Percentiles rank a stretch among this genome's conserved stretches.
Conservation (phyloP, 192 early-diverging fungal species). For the Chytriomyces hyalinus region DNA sequence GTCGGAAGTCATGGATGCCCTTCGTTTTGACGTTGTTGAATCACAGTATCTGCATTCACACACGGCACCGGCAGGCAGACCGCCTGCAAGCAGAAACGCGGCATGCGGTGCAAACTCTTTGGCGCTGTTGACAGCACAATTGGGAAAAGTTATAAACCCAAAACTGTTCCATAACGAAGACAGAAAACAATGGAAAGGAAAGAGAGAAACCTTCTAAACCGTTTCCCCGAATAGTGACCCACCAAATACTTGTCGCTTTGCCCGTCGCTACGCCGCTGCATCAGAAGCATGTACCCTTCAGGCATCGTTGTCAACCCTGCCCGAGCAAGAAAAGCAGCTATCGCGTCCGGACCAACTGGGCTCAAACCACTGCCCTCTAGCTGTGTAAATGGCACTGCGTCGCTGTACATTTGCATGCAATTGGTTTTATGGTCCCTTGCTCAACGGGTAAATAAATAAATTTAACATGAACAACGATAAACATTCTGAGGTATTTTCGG, state of each 20-base stretch:
- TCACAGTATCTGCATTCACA: constrained; percentile 1
- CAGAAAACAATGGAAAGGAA: not conserved
- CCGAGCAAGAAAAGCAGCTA: not conserved
- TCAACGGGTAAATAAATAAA: not conserved
- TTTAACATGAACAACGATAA: not conserved
- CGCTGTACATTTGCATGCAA: not conserved
- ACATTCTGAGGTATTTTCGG: not conserved
- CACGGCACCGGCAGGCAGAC: not conserved
- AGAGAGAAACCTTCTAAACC: constrained; percentile 7
- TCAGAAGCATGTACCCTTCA: not conserved
- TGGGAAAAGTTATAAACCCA: not conserved
- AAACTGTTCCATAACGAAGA: not conserved
- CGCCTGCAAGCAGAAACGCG: not conserved
- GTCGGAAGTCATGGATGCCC: too few relatives aligned
- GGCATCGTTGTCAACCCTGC: constrained; percentile 5
- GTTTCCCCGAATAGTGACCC: constrained; percentile 9
- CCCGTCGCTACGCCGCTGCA: not conserved
- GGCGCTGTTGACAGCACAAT: not conserved
- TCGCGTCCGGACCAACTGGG: not conserved
- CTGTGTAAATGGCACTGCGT: constrained; percentile 14
- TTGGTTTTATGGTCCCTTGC: not conserved
- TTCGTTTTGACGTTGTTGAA: too few relatives aligned
- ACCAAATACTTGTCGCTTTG: constrained; percentile 26
- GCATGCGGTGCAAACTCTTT: constrained; percentile 26
- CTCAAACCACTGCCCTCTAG: not conserved